Conservation (phyloP, 2,329 filamentous ascomycete genomes). For the Aspergillus ochraceoroseus region DNA sequence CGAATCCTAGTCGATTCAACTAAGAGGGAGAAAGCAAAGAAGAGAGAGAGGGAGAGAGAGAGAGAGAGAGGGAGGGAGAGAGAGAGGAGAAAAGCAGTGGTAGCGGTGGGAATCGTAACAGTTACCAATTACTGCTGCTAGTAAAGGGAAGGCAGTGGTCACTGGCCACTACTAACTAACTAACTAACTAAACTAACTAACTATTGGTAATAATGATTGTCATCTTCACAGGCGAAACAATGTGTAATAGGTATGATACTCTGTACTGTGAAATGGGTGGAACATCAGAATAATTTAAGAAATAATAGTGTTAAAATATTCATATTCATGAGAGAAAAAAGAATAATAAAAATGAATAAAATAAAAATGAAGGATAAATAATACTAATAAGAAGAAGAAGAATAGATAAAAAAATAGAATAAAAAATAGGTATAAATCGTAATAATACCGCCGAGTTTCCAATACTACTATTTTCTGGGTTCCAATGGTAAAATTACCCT, state of each 20-base stretch:
- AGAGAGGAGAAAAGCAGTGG: background rate
- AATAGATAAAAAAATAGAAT: background rate
- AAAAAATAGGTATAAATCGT: background rate
- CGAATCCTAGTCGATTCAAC: constrained; percentile 1
- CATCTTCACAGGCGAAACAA: background rate
- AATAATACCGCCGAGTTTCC: background rate
- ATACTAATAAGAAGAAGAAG: constrained; percentile 2
- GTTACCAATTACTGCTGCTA: constrained; percentile 5
- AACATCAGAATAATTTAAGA: background rate
- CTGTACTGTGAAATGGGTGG: background rate
- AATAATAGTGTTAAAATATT: constrained; percentile 1
- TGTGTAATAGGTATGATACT: no score
- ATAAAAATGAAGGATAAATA: background rate
- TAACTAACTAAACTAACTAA: no score
- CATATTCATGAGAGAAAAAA: no score
- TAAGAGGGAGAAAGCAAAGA: background rate
- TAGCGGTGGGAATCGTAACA: constrained; percentile 12
- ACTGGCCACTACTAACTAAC: no score
- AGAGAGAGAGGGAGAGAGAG: background rate
- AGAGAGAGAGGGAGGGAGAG: background rate
- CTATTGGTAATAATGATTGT: constrained; percentile 9
- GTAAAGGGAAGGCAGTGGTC: no score
- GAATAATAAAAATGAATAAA: background rate
- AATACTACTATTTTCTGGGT: no score
- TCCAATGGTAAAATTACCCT: constrained; percentile 2